Evolutionary conservation across 345 rosid species (phyloP).

Genomic region (Rhizophora apiculata): DNA sequence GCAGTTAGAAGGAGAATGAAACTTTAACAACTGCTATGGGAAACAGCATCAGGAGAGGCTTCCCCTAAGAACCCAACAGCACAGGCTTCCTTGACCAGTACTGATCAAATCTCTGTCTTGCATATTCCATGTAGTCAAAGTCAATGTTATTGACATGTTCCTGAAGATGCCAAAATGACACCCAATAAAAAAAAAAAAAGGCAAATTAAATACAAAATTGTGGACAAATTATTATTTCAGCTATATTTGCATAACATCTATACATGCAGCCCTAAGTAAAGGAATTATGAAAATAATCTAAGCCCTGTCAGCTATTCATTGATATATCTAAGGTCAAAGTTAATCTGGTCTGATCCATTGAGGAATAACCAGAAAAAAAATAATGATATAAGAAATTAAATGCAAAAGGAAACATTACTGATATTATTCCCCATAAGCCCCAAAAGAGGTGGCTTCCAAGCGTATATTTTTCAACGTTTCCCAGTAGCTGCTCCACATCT

Average conservation of each 20-base stretch:
- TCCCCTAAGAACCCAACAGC: conserved; percentile 23
- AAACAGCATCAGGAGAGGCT: conserved; percentile 3
- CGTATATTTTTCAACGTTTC: conserved; percentile 25
- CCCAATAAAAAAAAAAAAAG: not conserved
- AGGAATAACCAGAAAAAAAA: not conserved
- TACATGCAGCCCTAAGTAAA: not conserved
- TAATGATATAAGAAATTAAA: not conserved
- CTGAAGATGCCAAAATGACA: conserved; percentile 7
- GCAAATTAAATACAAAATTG: not conserved
- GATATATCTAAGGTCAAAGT: too few species aligned
- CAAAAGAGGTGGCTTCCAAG: conserved; percentile 31
- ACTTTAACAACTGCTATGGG: conserved; percentile 6
- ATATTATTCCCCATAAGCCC: conserved; percentile 43
- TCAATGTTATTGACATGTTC: conserved; percentile 27
- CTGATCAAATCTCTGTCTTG: conserved; percentile 32
- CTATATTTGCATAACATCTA: conserved; percentile 19
- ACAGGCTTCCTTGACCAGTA: conserved; percentile 26
- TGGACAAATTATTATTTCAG: not conserved
- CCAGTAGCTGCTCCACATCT: conserved; percentile 19
- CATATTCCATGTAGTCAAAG: conserved; percentile 30
- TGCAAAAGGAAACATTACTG: conserved; percentile 14
- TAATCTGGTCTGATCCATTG: too few species aligned
- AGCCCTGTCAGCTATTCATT: too few species aligned
- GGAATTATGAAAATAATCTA: too few species aligned
- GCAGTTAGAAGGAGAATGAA: too few species aligned